A percentile compares a stretch with the other conserved stretches of the same genome.
Evolutionary conservation across 2,329 filamentous ascomycete genomes (phyloP).

Genomic region (Sphaerulina vaccinii): DNA sequence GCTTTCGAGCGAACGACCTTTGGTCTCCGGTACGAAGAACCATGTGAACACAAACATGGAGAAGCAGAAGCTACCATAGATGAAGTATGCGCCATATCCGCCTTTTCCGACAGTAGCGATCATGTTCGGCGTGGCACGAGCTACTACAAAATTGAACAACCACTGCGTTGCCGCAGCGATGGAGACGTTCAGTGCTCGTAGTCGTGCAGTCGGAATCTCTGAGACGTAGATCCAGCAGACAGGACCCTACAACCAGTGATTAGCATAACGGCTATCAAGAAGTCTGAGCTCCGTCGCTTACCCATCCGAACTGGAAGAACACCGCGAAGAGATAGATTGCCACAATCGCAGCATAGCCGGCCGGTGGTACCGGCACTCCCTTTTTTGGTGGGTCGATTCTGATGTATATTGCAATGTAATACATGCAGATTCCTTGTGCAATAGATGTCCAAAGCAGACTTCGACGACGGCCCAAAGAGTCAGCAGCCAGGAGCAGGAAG

Average conservation of each 20-base stretch:
- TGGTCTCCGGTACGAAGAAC: slow-evolving; percentile 58
- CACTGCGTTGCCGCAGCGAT: slow-evolving; percentile 65
- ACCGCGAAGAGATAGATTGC: slow-evolving; percentile 72
- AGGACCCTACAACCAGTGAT: slow-evolving; percentile 46
- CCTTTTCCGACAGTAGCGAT: slow-evolving; percentile 54
- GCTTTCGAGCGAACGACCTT: slow-evolving; percentile 50
- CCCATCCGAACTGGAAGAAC: slow-evolving; percentile 64
- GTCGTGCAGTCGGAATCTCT: slow-evolving; percentile 67
- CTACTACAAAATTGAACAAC: slow-evolving; percentile 69
- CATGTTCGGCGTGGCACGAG: slow-evolving; percentile 67
- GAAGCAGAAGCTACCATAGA: slow-evolving; percentile 59
- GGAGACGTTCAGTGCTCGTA: slow-evolving; percentile 66
- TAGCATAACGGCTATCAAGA: no score
- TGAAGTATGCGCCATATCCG: slow-evolving; percentile 47
- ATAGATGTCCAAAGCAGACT: slow-evolving; percentile 46
- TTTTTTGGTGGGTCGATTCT: slow-evolving; percentile 58
- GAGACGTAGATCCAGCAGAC: slow-evolving; percentile 69
- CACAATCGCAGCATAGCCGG: slow-evolving; percentile 68
- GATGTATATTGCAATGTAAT: slow-evolving; percentile 70
- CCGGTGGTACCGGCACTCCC: slow-evolving; percentile 57
- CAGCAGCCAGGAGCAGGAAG: slow-evolving; percentile 70
- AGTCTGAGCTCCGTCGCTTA: no score
- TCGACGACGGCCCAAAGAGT: slow-evolving; percentile 67
- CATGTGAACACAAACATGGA: slow-evolving; percentile 65
- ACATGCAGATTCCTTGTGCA: slow-evolving; percentile 60